Base-by-base conservation (phyloP, 768 basidiomycete genomes). In the Kwoniella sp. region DNA sequence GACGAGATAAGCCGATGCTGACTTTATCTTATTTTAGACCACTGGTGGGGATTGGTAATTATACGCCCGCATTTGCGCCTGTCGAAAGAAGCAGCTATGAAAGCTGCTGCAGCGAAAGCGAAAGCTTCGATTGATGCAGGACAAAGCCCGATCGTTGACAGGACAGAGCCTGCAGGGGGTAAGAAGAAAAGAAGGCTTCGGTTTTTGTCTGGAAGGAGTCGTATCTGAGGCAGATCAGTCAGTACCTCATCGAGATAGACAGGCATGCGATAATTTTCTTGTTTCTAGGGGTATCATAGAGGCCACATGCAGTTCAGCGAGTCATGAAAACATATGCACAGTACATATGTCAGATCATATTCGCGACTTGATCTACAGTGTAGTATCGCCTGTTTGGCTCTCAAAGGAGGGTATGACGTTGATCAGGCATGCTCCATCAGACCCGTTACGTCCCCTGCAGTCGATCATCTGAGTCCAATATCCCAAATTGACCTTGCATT, bases 21-120 rank as follows among this genome's bases (percentile, higher is more conserved):
- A 30, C 20, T 30, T 20, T 5, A 31, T 2, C 31, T 17, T 31
- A 25, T 58, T 15, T 29, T n/a, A 61, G 60, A 54, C 22, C 52
- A 61, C 28, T 61, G 60, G 60, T 61, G 60, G 60, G 60, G 60
- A 3, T 50, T 41, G 15, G 60, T 53, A n/a, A 45, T 61, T n/a
- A 61, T 61, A 17, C 47, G 60, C 7, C 60, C 60, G 1, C 60
- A 61, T 34, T 34, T 61, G 17, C 34, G 60, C 12, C 53, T 61
- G 29, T 30, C 60, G 26, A 54, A 54, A 55, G 60, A 41, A 53
- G 50, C 51, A 8, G 51, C 60, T 4, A 23, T 31, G 23, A 61
- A 61, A 29, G 41, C 50, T 15, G 59, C 59, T 23, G 34, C 34
- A 17, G 37, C 51, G 13, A 54, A 29, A 28, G 22, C 15, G n/a